Base-by-base conservation (phyloP, 768 basidiomycete species). In the Agrocybe chaxingu region DNA sequence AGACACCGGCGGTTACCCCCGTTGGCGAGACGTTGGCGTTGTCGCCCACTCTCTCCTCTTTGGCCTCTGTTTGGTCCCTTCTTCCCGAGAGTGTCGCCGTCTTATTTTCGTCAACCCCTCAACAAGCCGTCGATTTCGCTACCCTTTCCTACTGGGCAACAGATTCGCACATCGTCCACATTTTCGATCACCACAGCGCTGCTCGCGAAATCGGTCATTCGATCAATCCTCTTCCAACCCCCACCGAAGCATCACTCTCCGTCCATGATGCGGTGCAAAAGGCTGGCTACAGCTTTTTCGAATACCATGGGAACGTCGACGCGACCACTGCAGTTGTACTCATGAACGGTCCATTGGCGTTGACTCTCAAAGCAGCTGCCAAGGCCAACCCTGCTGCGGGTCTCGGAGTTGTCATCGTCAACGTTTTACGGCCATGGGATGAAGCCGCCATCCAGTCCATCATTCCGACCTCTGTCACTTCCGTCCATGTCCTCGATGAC, bases 111-210 rank as follows among this genome's bases (percentile, higher is more conserved):
- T 84, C 92, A 2, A 85, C 89, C 3, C 83, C 92, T 0, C 86
- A 89, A 56, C 92, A 97, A 65, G 76, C 89, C 11, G 78, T 85
- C 42, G 87, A 92, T 60, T 80, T 92, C 48, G 81, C 93, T 2
- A 61, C 80, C 24, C 75, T 92, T 42, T 76, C 92, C n/a, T 94
- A 94, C 72, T 76, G 74, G 51, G 67, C 89, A 44, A 75, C 76
- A 11, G 65, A 70, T 13, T 78, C 71, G 37, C 91, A 96, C 66
- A 84, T 90, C 50, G 77, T 94, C 48, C 93, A 98, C 66, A 71
- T 98, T 37, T 94, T 98, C 62, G 94, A 98, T 67, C 90, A 96
- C 58, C 78, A 89, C 62, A 81, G 82, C 53, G 76, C 84, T 31
- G 75, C 85, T 32, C 85, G 96, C 19, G 93, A 98, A 69, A 70